phyloP scores from a whole-genome alignment of 169 alveolate genomes.

The Eimeria necatrix region DNA sequence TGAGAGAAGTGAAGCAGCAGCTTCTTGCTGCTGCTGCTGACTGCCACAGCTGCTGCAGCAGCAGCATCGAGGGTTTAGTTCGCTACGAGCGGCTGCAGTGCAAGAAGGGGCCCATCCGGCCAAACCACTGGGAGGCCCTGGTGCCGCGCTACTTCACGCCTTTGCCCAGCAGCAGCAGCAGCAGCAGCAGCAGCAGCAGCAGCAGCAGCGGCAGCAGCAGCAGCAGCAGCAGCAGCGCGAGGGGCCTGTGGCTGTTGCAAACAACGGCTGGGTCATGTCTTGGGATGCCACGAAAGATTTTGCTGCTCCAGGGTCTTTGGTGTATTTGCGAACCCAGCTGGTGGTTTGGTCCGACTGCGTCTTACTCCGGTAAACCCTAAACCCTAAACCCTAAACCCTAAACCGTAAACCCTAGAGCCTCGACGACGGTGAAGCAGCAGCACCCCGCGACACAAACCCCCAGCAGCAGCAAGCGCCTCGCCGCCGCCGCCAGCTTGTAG shows the following conservation, averaged over 20 bases:
- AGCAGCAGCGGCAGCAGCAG: slow-evolving; percentile 50
- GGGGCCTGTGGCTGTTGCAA: slow-evolving; percentile 82
- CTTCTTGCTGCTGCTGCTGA: slow-evolving; percentile 22
- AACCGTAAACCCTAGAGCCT: slow-evolving; percentile 30
- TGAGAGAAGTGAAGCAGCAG: background rate
- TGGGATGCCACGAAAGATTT: slow-evolving; percentile 93
- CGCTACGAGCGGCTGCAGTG: slow-evolving; percentile 85
- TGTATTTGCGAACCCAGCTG: slow-evolving; percentile 94
- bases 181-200: slow-evolving; percentile 43
- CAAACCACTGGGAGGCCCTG: slow-evolving; percentile 85
- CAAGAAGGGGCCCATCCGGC: slow-evolving; percentile 83
- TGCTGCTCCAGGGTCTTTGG: slow-evolving; percentile 93
- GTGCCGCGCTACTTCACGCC: slow-evolving; percentile 69
- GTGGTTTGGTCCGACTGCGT: slow-evolving; percentile 96
- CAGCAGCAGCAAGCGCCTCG: background rate
- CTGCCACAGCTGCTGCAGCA: background rate
- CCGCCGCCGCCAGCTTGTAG: no score
- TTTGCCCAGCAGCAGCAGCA: background rate
- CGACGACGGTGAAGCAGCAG: background rate
- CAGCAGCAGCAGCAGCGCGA: slow-evolving; percentile 78
- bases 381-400: slow-evolving; percentile 67
- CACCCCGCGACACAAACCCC: background rate
- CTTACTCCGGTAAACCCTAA: slow-evolving; percentile 84
- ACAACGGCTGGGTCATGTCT: slow-evolving; percentile 92
- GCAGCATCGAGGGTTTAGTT: slow-evolving; percentile 62